Conservation (phyloP, 345 rosid genomes). For the Heritiera fomes region DNA sequence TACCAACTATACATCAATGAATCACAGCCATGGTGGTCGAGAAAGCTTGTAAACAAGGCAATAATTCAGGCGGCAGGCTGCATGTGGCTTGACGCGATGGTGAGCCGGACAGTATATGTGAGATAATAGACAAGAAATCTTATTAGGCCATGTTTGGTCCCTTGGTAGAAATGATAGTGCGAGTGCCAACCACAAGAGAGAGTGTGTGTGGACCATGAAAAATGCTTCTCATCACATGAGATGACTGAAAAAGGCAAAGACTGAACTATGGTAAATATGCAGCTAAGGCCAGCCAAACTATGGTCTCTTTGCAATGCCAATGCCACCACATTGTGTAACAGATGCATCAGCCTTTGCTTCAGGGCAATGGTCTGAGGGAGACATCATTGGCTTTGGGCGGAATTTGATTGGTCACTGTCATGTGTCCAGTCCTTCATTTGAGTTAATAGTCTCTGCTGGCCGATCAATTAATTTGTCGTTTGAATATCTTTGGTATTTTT, state of each 20-base stretch:
- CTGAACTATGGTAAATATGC: background rate
- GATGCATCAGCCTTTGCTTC: background rate
- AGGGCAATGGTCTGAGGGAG: constrained; percentile 11
- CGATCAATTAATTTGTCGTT: constrained; percentile 19
- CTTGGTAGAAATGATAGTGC: constrained; percentile 6
- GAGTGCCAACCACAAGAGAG: constrained; percentile 27
- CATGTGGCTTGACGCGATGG: background rate
- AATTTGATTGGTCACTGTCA: constrained; percentile 19
- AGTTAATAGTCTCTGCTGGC: constrained; percentile 28
- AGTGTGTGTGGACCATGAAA: constrained; percentile 30
- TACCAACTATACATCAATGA: background rate
- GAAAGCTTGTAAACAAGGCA: background rate
- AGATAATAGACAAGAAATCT: background rate
- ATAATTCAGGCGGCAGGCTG: background rate
- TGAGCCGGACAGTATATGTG: background rate
- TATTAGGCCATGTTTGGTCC: constrained; percentile 6
- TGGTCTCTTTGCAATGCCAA: background rate
- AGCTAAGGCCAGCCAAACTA: background rate
- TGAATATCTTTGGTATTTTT: constrained; percentile 23
- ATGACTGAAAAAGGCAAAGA: constrained; percentile 28
- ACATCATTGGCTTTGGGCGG: background rate
- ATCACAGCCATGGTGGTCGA: background rate
- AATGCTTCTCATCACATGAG: constrained; percentile 29
- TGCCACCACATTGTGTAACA: background rate
- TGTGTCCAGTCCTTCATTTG: background rate